Base-by-base conservation (phyloP, 2,329 filamentous ascomycete genomes). In the Xylaria digitata region DNA sequence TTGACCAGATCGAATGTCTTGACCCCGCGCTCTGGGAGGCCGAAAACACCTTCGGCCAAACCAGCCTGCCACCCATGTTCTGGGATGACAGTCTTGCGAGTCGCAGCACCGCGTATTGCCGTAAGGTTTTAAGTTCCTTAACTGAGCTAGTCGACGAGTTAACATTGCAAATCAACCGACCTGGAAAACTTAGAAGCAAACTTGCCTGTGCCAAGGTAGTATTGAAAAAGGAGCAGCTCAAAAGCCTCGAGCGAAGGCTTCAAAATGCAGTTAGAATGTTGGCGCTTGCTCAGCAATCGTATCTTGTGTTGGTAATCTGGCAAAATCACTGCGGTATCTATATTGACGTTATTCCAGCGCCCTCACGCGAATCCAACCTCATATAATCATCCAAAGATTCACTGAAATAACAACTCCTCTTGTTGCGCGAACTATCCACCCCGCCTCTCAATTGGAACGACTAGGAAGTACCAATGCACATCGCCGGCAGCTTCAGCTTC, bases 1-100 rank as follows among this genome's bases (percentile, higher is more conserved):
- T 75, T 64, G 63, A 71, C 23, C 69, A 75, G 50, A 73, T 77
- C 17, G 72, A 75, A n/a, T 73, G 72, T 21, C 64, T 77, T 3
- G 69, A 71, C 43, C 71, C 73, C 6, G 50, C 70, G 11, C 37
- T 76, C 1, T 75, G 64, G 63, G 71, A 75, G 32, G 48, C 61
- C 3, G 70, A 73, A 19, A 63, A 65, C 17, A 66, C 43, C 2
- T 60, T 74, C 7, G 45, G 32, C 23, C 59, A 69, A 15, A 26
- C 48, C 1, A 50, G 11, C 8, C 9, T 72, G 0, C 61, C 69
- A 9, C 23, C 68, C 6, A 59, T 55, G 3, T 37, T 71, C n/a
- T 71, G 67, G 67, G 59, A 71, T 54, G 43, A 61, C 8, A 32
- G 45, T 1, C 68, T 71, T 17, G 67, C 66, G 9, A 65, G 34